A percentile compares a stretch with the other conserved stretches of the same genome.
Evolutionary conservation across 2,329 filamentous ascomycete species (phyloP).

Genomic region (Lachnum nothofagi): DNA sequence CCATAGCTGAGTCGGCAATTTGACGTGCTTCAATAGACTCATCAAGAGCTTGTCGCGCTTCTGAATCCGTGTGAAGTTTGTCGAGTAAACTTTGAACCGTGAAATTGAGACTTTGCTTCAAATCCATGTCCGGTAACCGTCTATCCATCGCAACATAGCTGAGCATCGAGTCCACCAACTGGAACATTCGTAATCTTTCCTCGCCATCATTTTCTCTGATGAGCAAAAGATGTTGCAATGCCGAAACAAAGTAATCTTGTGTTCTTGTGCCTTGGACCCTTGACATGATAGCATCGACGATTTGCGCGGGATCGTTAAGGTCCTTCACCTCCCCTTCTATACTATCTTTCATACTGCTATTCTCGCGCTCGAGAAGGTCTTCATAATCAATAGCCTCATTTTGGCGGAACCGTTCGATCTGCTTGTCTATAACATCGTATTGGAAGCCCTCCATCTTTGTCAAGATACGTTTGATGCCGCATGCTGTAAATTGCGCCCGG

Average conservation of each 20-base stretch:
- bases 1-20: conserved; percentile 91
- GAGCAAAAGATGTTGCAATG: conserved; percentile 88
- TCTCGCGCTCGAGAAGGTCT: conserved; percentile 88
- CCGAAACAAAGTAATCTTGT: conserved; percentile 92
- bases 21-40: conserved; percentile 86
- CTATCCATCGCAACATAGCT: conserved; percentile 99
- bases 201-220: conserved; percentile 89
- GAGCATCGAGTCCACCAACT: conserved; percentile 96
- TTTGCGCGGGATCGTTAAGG: conserved; percentile 85
- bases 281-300: conserved; percentile 86
- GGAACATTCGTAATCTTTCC: conserved; percentile 90
- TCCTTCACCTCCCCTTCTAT: conserved; percentile 67
- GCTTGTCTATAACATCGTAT: conserved; percentile 97
- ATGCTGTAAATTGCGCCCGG: conserved; percentile 90
- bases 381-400: conserved; percentile 99
- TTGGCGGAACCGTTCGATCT: conserved; percentile 85
- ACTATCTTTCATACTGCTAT: conserved; percentile 82
- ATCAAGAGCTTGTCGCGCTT: conserved; percentile 86
- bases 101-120: conserved; percentile 96
- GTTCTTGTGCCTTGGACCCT: conserved; percentile 78
- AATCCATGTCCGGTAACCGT: conserved; percentile 88
- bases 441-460: conserved; percentile 98
- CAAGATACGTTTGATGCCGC: conserved; percentile 88
- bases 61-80: conserved; percentile 92
- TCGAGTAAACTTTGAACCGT: conserved; percentile 93